Evolutionary conservation across 1,139 yeast species (phyloP).

Genomic region (Candida sojae): DNA sequence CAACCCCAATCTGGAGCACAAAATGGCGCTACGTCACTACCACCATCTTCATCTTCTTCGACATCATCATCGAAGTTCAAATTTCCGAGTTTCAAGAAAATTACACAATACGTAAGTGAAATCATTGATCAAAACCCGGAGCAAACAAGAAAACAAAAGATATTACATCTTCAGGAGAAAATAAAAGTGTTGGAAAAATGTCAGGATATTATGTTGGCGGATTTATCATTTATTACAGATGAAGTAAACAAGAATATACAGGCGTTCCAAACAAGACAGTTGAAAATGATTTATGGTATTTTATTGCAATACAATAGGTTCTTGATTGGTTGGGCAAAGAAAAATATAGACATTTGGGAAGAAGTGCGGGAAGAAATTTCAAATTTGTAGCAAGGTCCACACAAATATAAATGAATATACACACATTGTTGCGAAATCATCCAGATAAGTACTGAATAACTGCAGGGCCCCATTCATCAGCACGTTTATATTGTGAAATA

Average conservation of each 20-base stretch:
- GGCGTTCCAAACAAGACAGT: slow-evolving; percentile 52
- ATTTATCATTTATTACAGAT: slow-evolving; percentile 54
- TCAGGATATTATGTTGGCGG: slow-evolving; percentile 56
- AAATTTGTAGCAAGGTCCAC: slow-evolving; percentile 18
- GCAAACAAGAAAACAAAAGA: slow-evolving; percentile 58
- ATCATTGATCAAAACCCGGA: slow-evolving; percentile 74
- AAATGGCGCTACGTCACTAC: neutral
- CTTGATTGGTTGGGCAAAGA: slow-evolving; percentile 68
- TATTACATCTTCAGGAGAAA: slow-evolving; percentile 52
- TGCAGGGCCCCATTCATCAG: slow-evolving; percentile 43
- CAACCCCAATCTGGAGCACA: neutral
- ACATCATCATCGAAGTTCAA: slow-evolving; percentile 18
- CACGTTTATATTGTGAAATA: slow-evolving; percentile 38
- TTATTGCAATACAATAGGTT: slow-evolving; percentile 56
- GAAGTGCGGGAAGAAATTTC: slow-evolving; percentile 54
- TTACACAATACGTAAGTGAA: slow-evolving; percentile 66
- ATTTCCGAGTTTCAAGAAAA: slow-evolving; percentile 41
- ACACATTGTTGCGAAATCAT: neutral
- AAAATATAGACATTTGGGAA: slow-evolving; percentile 73
- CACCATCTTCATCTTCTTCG: slow-evolving; percentile 7
- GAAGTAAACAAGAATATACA: slow-evolving; percentile 51
- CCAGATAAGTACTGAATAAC: slow-evolving; percentile 28
- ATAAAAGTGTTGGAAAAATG: slow-evolving; percentile 59
- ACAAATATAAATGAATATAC: neutral
- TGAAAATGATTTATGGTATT: slow-evolving; percentile 43